A percentile compares a stretch with the other conserved stretches of the same genome.
phyloP scores from a whole-genome alignment of 1,284 basidiomycete species.

The Tilletia caries region DNA sequence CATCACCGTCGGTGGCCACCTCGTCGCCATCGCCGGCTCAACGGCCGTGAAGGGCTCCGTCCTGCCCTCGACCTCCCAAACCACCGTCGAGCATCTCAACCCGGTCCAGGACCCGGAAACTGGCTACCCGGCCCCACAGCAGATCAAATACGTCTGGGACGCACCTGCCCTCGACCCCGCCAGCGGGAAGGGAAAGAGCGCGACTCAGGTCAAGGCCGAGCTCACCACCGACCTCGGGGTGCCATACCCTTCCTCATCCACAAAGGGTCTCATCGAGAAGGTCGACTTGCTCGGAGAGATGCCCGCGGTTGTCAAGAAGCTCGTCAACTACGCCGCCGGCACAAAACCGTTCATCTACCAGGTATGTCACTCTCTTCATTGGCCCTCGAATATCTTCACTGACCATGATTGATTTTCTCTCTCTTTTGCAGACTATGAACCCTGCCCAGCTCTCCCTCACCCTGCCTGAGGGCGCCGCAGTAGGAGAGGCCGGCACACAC shows the following conservation, averaged over 20 bases:
- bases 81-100: slow-evolving; percentile 68
- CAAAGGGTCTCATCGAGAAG: slow-evolving; percentile 84
- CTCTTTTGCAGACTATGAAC: slow-evolving; percentile 70
- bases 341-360: slow-evolving; percentile 92
- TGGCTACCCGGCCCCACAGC: slow-evolving; percentile 72
- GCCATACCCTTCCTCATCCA: slow-evolving; percentile 30
- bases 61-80: slow-evolving; percentile 54
- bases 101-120: slow-evolving; percentile 67
- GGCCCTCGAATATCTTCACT: background rate
- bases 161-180: slow-evolving; percentile 60
- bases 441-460: slow-evolving; percentile 67
- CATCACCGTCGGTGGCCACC: slow-evolving; percentile 72
- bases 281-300: slow-evolving; percentile 95
- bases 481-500: slow-evolving; percentile 18
- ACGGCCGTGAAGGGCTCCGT: slow-evolving; percentile 43
- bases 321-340: slow-evolving; percentile 84
- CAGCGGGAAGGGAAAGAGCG: slow-evolving; percentile 26
- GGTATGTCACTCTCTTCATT: slow-evolving; percentile 55
- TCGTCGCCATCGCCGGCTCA: slow-evolving; percentile 64
- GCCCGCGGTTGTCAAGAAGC: slow-evolving; percentile 80
- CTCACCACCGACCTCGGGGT: slow-evolving; percentile 41
- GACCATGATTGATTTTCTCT: background rate
- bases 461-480: slow-evolving; percentile 57
- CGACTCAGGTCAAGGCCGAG: slow-evolving; percentile 29
- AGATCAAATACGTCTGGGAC: slow-evolving; percentile 74